Percentiles rank a stretch among this genome's conserved stretches.
Evolutionary conservation across 768 basidiomycete species (phyloP).

Genomic region (Pleurotus sapidus): DNA sequence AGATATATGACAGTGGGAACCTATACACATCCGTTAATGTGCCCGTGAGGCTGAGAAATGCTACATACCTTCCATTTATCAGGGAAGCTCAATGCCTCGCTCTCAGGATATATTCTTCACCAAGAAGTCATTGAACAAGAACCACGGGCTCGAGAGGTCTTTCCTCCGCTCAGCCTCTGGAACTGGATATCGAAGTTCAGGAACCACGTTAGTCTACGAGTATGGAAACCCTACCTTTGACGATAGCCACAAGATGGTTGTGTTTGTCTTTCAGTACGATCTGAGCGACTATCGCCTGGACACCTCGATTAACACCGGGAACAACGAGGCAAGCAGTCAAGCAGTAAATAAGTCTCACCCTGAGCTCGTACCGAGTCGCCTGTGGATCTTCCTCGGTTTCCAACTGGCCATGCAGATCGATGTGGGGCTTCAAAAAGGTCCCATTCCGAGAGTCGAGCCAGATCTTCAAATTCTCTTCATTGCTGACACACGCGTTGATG

Average conservation of each 20-base stretch:
- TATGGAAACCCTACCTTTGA: conserved; percentile 59
- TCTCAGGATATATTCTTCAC: conserved; percentile 83
- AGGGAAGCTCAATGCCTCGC: conserved; percentile 85
- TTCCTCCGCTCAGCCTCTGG: conserved; percentile 56
- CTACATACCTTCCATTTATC: conserved; percentile 84
- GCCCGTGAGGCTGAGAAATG: background rate
- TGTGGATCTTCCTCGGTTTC: conserved; percentile 56
- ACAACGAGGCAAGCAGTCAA: background rate
- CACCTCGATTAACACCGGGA: background rate
- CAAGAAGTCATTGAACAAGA: conserved; percentile 95
- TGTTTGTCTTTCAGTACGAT: conserved; percentile 67
- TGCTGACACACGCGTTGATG: conserved; percentile 80
- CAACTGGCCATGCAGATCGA: conserved; percentile 58
- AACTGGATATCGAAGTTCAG: conserved; percentile 38
- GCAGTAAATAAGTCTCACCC: conserved; percentile 43
- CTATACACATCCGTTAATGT: conserved; percentile 33
- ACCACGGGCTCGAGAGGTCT: conserved; percentile 64
- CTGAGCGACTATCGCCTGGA: conserved; percentile 79
- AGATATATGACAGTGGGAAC: conserved; percentile 89
- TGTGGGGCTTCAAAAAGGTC: conserved; percentile 57
- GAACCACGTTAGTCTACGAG: background rate
- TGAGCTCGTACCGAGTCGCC: conserved; percentile 62
- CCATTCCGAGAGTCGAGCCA: conserved; percentile 71
- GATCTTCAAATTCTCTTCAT: conserved; percentile 65
- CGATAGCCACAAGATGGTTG: conserved; percentile 85